Conservation (phyloP, 106 monocot species). For the Acanthochlamys bracteata region DNA sequence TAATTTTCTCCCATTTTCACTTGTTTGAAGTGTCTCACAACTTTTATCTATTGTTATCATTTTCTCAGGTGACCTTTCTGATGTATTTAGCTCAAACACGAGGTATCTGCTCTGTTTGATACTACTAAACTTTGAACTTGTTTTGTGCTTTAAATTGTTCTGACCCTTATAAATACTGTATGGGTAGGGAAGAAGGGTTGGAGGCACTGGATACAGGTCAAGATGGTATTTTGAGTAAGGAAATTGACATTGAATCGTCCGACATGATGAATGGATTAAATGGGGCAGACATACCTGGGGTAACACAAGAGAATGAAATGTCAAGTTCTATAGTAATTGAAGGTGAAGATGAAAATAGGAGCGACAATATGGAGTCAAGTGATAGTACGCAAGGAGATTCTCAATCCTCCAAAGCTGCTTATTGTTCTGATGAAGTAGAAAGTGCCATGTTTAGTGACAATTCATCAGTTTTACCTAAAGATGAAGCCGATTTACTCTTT, state of each 20-base stretch:
- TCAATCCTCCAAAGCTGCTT: conserved; percentile 17
- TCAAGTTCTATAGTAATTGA: background rate
- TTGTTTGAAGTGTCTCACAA: background rate
- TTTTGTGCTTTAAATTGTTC: background rate
- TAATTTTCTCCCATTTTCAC: background rate
- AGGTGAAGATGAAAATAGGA: conserved; percentile 9
- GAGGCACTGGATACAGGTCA: conserved; percentile 9
- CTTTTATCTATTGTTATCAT: background rate
- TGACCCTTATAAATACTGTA: no score
- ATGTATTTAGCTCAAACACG: conserved; percentile 1
- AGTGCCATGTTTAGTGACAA: conserved; percentile 4
- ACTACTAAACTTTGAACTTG: background rate
- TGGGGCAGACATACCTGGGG: background rate
- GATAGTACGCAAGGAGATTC: conserved; percentile 16
- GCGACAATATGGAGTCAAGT: conserved; percentile 4
- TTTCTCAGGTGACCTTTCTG: conserved; percentile 11
- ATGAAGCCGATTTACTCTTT: conserved; percentile 28
- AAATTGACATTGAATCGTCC: conserved; percentile 10
- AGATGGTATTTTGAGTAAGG: conserved; percentile 4
- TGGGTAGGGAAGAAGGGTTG: conserved; percentile 23
- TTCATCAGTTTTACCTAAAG: conserved; percentile 7
- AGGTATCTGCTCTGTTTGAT: conserved; percentile 5
- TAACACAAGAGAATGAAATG: background rate
- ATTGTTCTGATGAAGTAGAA: conserved; percentile 31
- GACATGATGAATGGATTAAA: background rate